Conservation (phyloP, 768 basidiomycete species). For the Kwoniella sp. region DNA sequence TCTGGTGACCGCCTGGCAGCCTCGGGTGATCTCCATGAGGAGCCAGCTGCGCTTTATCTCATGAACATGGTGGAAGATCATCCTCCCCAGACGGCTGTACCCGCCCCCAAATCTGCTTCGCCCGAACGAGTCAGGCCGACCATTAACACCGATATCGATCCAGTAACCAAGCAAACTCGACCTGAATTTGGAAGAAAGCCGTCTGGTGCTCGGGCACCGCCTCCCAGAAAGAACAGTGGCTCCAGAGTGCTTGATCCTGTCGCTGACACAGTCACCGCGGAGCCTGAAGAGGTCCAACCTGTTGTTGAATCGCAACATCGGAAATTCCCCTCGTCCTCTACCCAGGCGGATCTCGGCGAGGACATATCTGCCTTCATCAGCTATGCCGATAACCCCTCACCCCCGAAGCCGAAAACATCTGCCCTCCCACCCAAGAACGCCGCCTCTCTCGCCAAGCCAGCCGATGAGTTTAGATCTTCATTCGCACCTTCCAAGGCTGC, state of each 20-base stretch:
- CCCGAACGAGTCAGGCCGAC: slow-evolving; percentile 32
- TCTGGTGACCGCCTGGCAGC: slow-evolving; percentile 25
- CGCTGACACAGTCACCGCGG: slow-evolving; percentile 42
- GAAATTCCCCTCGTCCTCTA: slow-evolving; percentile 13
- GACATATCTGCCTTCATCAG: slow-evolving; percentile 48
- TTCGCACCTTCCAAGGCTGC: slow-evolving; percentile 85
- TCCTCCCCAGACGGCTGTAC: slow-evolving; percentile 2
- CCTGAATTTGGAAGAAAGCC: slow-evolving; percentile 51
- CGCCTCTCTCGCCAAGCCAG: slow-evolving; percentile 32
- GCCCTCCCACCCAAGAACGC: slow-evolving; percentile 18
- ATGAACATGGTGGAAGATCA: slow-evolving; percentile 48
- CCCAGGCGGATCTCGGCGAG: slow-evolving; percentile 37
- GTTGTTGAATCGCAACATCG: background rate
- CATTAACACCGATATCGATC: slow-evolving; percentile 37
- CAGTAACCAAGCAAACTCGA: slow-evolving; percentile 8
- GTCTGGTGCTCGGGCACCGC: slow-evolving; percentile 53
- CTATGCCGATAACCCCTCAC: slow-evolving; percentile 48
- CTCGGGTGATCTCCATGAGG: slow-evolving; percentile 35
- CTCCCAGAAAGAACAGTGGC: slow-evolving; percentile 41
- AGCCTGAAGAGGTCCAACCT: background rate
- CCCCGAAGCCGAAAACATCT: slow-evolving; percentile 22
- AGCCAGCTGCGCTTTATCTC: slow-evolving; percentile 51
- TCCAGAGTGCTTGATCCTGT: slow-evolving; percentile 32
- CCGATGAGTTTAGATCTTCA: slow-evolving; percentile 70
- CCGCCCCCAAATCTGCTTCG: slow-evolving; percentile 15